These are phyloP conservation scores for Ochetophila trinervis DNA, from an alignment of 306 rosid genomes.

Conservation along the genomic window DNA sequence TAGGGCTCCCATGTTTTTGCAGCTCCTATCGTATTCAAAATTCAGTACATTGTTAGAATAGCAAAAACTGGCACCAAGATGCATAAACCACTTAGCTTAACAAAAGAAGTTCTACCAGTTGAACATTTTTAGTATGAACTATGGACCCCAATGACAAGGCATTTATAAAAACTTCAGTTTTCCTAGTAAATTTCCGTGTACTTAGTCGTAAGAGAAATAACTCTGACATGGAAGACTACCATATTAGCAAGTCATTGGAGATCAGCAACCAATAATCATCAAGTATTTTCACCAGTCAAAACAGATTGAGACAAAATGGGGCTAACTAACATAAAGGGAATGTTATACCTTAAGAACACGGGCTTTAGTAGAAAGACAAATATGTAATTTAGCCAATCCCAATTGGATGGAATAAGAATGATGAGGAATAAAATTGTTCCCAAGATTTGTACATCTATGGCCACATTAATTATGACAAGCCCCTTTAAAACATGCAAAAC, in stretches of 20 bases:
- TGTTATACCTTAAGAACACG: no score
- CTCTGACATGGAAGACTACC: no score
- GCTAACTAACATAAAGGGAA: no score
- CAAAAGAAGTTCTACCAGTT: neutral
- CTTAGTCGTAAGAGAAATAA: no score
- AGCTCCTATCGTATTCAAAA: slow-evolving; percentile 55
- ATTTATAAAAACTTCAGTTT: neutral
- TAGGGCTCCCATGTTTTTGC: slow-evolving; percentile 95
- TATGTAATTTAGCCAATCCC: neutral
- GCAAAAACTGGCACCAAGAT: slow-evolving; percentile 2
- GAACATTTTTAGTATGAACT: neutral
- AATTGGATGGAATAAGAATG: neutral
- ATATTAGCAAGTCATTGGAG: no score
- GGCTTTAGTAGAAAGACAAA: neutral
- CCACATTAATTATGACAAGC: no score
- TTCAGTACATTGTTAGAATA: slow-evolving; percentile 28
- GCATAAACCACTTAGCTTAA: neutral
- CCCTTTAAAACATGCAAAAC: no score
- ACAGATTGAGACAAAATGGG: no score
- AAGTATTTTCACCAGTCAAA: no score
- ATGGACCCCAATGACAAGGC: slow-evolving; percentile 1
- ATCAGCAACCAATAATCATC: no score
- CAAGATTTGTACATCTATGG: no score
- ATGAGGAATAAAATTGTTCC: no score
- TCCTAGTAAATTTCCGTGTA: neutral